phyloP scores from a whole-genome alignment of 2,329 filamentous ascomycete genomes.

The Purpureocillium lavendulum region DNA sequence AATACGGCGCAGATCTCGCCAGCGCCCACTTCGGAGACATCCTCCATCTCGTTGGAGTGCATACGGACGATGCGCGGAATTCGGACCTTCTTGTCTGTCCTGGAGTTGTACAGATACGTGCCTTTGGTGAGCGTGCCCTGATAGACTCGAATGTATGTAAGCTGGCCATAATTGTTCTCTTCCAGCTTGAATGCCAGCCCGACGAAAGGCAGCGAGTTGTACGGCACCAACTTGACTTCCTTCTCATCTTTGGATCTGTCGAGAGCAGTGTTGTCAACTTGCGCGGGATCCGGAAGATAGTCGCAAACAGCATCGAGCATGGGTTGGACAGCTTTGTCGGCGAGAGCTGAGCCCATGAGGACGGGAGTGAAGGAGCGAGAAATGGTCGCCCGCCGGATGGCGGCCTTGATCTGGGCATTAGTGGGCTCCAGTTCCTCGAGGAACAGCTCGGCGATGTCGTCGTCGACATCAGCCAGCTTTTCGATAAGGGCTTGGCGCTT shows the following conservation, averaged over 20 bases:
- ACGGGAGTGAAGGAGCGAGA: slow-evolving; percentile 85
- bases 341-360: slow-evolving; percentile 91
- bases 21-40: slow-evolving; percentile 83
- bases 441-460: slow-evolving; percentile 94
- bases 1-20: slow-evolving; percentile 99
- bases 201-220: slow-evolving; percentile 89
- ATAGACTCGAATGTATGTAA: slow-evolving; percentile 98
- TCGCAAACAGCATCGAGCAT: slow-evolving; percentile 97
- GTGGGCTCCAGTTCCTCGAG: slow-evolving; percentile 79
- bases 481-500: slow-evolving; percentile 83
- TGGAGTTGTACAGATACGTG: slow-evolving; percentile 84
- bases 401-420: slow-evolving; percentile 76
- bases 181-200: slow-evolving; percentile 97
- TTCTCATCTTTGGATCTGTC: slow-evolving; percentile 74
- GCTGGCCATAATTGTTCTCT: slow-evolving; percentile 95
- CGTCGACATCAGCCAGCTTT: slow-evolving; percentile 92
- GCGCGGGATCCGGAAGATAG: slow-evolving; percentile 84
- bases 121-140: slow-evolving; percentile 87
- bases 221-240: slow-evolving; percentile 79
- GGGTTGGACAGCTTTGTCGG: slow-evolving; percentile 89
- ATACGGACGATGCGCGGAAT: slow-evolving; percentile 96
- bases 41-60: slow-evolving; percentile 99
- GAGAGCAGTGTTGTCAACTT: slow-evolving; percentile 83
- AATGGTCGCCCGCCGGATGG: slow-evolving; percentile 87
- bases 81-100: slow-evolving; percentile 91